These are phyloP conservation scores for Lachnellula cervina DNA, from an alignment of 2,329 filamentous ascomycete genomes.

Conservation along the genomic window DNA sequence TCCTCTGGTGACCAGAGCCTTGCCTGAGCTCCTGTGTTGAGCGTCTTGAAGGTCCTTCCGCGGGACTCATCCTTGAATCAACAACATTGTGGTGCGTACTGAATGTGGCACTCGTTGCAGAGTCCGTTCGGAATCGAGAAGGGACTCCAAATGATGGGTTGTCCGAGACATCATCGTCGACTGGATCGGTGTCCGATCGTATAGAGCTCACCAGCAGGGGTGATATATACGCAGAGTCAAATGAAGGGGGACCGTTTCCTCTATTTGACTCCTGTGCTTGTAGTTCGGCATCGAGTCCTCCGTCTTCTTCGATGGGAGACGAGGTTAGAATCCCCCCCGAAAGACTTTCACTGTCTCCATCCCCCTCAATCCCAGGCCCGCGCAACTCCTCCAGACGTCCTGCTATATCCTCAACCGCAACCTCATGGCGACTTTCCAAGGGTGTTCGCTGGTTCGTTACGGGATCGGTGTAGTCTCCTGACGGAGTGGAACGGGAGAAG, in stretches of 20 bases:
- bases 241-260: slow-evolving; percentile 6
- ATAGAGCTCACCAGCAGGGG: slow-evolving; percentile 17
- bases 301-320: slow-evolving; percentile 25
- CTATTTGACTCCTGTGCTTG: slow-evolving; percentile 10
- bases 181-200: slow-evolving; percentile 13
- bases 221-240: slow-evolving; percentile 4
- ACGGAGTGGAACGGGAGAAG: slow-evolving; percentile 44
- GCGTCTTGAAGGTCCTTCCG: slow-evolving; percentile 21
- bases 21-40: slow-evolving; percentile 19
- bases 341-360: slow-evolving; percentile 4
- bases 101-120: slow-evolving; percentile 13
- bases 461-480: slow-evolving; percentile 34
- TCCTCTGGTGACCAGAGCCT: slow-evolving; percentile 16
- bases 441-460: slow-evolving; percentile 17
- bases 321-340: slow-evolving; percentile 17
- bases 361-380: background rate
- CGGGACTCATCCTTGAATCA: slow-evolving; percentile 20
- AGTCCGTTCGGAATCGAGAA: slow-evolving; percentile 22
- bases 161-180: slow-evolving; percentile 25
- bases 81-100: slow-evolving; percentile 3
- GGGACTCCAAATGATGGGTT: slow-evolving; percentile 25
- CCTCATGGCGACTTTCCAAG: slow-evolving; percentile 16
- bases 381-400: slow-evolving; percentile 16
- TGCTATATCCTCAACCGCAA: slow-evolving; percentile 23
- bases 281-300: slow-evolving; percentile 23